Evolutionary conservation across 352 stramenopile species (phyloP).

Genomic region (Globisporangium recalcitrans): DNA sequence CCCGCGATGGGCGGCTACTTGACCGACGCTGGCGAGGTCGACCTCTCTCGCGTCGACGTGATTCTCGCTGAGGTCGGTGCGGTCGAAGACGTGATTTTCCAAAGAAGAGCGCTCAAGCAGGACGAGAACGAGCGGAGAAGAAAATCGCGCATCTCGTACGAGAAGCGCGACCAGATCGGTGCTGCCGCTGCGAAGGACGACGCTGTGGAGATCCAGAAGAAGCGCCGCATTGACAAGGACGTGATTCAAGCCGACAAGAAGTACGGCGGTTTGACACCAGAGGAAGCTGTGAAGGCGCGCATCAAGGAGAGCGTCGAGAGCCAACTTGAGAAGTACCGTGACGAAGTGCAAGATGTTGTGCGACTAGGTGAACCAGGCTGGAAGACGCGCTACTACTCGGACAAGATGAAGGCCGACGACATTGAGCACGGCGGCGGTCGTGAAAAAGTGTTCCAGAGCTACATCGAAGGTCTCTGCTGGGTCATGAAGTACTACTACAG

Average conservation of each 20-base stretch:
- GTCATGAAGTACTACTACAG: slow-evolving; percentile 99
- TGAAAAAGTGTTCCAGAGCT: slow-evolving; percentile 90
- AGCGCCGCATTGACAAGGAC: slow-evolving; percentile 59
- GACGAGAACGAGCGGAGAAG: slow-evolving; percentile 68
- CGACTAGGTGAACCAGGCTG: slow-evolving; percentile 94
- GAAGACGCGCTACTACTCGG: slow-evolving; percentile 92
- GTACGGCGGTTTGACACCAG: slow-evolving; percentile 53
- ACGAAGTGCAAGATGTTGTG: slow-evolving; percentile 91
- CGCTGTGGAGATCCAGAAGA: slow-evolving; percentile 79
- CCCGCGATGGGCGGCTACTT: slow-evolving; percentile 92
- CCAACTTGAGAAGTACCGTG: slow-evolving; percentile 75
- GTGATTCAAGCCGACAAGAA: slow-evolving; percentile 66
- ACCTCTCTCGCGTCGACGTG: slow-evolving; percentile 93
- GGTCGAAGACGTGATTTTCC: slow-evolving; percentile 96
- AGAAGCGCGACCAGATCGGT: slow-evolving; percentile 69
- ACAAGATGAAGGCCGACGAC: slow-evolving; percentile 85
- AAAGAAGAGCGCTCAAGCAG: slow-evolving; percentile 78
- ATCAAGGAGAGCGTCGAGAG: slow-evolving; percentile 74
- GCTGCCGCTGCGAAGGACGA: slow-evolving; percentile 54
- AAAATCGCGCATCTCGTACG: slow-evolving; percentile 58
- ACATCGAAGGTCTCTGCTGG: slow-evolving; percentile 99
- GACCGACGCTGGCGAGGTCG: slow-evolving; percentile 91
- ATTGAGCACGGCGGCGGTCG: slow-evolving; percentile 83
- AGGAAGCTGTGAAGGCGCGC: slow-evolving; percentile 74
- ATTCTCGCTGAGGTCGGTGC: slow-evolving; percentile 95